Evolutionary conservation across 83 land plant species (phyloP).

Genomic region (Diphasiastrum complanatum): DNA sequence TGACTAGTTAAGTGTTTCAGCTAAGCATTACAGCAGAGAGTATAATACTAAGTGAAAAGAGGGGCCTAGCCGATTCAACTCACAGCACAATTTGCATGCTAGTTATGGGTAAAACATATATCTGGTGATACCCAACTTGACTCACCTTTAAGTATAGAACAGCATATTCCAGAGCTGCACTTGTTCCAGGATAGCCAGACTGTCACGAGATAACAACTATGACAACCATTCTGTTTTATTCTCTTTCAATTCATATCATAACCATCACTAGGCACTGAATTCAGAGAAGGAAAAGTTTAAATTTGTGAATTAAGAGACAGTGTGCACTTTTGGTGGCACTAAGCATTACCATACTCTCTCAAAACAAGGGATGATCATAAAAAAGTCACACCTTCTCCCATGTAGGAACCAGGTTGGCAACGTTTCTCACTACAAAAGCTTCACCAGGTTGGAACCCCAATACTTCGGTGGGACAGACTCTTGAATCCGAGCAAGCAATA

Average conservation of each 20-base stretch:
- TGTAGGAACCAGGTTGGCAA: slow-evolving; percentile 79
- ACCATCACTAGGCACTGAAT: too few relatives aligned
- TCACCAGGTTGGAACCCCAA: slow-evolving; percentile 83
- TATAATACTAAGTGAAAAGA: too few relatives aligned
- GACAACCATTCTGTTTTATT: background rate
- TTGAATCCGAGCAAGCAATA: slow-evolving; percentile 76
- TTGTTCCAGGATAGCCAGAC: slow-evolving; percentile 59
- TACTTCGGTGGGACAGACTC: slow-evolving; percentile 72
- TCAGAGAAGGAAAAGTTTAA: too few relatives aligned
- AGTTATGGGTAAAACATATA: too few relatives aligned
- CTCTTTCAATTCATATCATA: too few relatives aligned
- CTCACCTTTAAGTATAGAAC: slow-evolving; percentile 46
- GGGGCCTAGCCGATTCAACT: too few relatives aligned
- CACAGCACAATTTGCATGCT: too few relatives aligned
- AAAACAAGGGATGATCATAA: background rate
- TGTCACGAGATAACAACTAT: slow-evolving; percentile 25
- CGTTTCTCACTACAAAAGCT: slow-evolving; percentile 61
- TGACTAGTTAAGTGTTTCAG: too few relatives aligned
- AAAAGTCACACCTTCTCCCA: slow-evolving; percentile 34
- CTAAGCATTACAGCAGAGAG: too few relatives aligned
- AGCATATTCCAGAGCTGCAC: slow-evolving; percentile 71
- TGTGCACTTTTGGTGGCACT: too few relatives aligned
- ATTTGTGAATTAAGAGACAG: too few relatives aligned
- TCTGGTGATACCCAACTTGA: background rate
- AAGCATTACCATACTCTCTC: too few relatives aligned